phyloP scores from a whole-genome alignment of 208 protist species.

The Angomonas ambiguus region DNA sequence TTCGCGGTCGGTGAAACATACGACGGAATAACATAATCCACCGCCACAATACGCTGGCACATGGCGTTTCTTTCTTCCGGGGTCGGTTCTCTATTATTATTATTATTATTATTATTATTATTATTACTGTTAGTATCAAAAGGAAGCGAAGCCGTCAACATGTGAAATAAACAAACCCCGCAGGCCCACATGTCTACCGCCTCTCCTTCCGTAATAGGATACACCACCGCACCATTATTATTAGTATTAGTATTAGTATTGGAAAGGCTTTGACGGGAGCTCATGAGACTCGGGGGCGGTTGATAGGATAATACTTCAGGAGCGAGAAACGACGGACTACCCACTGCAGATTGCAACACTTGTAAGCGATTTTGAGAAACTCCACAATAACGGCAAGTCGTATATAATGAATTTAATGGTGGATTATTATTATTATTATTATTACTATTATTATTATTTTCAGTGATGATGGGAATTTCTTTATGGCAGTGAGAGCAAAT shows the following conservation, averaged over 20 bases:
- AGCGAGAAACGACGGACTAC: conserved; percentile 69
- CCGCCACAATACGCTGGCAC: conserved; percentile 41
- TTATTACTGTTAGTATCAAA: conserved; percentile 52
- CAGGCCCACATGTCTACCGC: conserved; percentile 93
- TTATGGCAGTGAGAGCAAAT: conserved; percentile 27
- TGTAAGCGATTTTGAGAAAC: conserved; percentile 31
- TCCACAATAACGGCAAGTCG: conserved; percentile 35
- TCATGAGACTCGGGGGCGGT: conserved; percentile 26
- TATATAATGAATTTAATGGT: conserved; percentile 32
- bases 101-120: conserved; percentile 11
- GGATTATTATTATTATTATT: not conserved
- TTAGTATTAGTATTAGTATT: conserved; percentile 1
- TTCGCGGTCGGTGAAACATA: conserved; percentile 32
- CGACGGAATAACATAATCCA: conserved; percentile 47
- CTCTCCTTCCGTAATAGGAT: conserved; percentile 53
- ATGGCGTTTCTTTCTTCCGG: conserved; percentile 39
- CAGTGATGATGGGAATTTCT: conserved; percentile 21
- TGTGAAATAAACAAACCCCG: conserved; percentile 90
- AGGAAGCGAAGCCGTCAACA: conserved; percentile 75
- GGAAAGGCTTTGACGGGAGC: conserved; percentile 2
- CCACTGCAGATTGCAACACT: conserved; percentile 51
- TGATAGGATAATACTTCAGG: conserved; percentile 74
- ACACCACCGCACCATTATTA: not conserved
- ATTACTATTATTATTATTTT: not conserved
- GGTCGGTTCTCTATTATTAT: conserved; percentile 1